A percentile compares a stretch with the other conserved stretches of the same genome.
Evolutionary conservation across 1,284 basidiomycete species (phyloP).

Genomic region (Tremellales sp.): DNA sequence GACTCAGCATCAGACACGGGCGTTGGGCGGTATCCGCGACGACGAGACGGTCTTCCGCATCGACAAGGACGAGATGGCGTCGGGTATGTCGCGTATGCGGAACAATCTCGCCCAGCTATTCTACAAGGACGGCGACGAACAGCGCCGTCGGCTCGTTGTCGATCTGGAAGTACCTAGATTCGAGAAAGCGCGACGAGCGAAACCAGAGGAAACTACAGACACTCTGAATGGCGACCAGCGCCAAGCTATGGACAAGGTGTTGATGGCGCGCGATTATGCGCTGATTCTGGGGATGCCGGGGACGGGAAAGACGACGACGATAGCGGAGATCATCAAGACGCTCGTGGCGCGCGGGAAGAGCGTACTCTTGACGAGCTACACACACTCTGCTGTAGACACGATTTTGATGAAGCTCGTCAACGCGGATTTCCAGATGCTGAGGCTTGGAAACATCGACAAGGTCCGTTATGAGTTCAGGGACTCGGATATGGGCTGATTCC

Average conservation of each 20-base stretch:
- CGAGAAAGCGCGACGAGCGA: conserved; percentile 42
- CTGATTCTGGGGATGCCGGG: conserved; percentile 96
- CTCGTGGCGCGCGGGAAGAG: conserved; percentile 78
- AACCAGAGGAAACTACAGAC: conserved; percentile 33
- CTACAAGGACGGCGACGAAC: conserved; percentile 61
- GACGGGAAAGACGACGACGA: conserved; percentile 95
- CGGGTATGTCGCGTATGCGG: conserved; percentile 80
- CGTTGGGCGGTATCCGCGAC: conserved; percentile 1
- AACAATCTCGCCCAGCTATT: conserved; percentile 89
- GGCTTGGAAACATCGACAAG: conserved; percentile 89
- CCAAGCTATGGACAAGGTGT: conserved; percentile 66
- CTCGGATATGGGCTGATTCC: not conserved
- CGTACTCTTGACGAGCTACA: conserved; percentile 86
- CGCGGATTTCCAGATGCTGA: conserved; percentile 67
- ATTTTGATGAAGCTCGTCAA: conserved; percentile 77
- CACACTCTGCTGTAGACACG: conserved; percentile 96
- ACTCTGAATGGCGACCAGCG: conserved; percentile 72
- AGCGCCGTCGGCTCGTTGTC: conserved; percentile 67
- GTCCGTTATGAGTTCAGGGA: conserved; percentile 50
- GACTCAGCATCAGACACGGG: conserved; percentile 17
- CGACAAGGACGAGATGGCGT: conserved; percentile 87
- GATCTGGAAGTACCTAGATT: conserved; percentile 71
- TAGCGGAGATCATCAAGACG: conserved; percentile 78
- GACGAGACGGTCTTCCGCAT: conserved; percentile 67
- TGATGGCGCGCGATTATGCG: conserved; percentile 83